Conservation (phyloP, 331 rosid genomes). For the Quercus phellos region DNA sequence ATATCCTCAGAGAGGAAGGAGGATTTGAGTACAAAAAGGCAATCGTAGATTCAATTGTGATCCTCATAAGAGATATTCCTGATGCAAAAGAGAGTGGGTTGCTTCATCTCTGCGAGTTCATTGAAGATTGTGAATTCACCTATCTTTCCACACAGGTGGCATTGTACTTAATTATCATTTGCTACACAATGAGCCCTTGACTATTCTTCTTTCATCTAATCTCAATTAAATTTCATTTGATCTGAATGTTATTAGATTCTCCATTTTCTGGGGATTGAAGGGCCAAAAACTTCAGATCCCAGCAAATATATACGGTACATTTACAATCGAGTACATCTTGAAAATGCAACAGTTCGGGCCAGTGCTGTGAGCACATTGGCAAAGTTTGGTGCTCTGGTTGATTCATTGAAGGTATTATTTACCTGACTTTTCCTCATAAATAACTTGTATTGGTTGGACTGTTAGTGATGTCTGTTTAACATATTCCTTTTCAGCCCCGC, state of each 20-base stretch:
- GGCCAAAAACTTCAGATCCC: slow-evolving; percentile 96
- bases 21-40: slow-evolving; percentile 99
- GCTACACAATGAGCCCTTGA: neutral
- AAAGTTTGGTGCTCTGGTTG: slow-evolving; percentile 92
- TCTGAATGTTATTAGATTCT: slow-evolving; percentile 51
- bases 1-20: slow-evolving; percentile 97
- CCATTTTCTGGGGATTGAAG: slow-evolving; percentile 96
- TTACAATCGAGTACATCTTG: slow-evolving; percentile 96
- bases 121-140: slow-evolving; percentile 98
- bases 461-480: slow-evolving; percentile 25
- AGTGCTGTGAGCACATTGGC: slow-evolving; percentile 98
- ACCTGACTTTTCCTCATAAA: slow-evolving; percentile 1
- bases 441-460: slow-evolving; percentile 7
- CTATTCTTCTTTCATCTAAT: slow-evolving; percentile 15
- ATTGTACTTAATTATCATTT: slow-evolving; percentile 15
- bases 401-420: slow-evolving; percentile 64
- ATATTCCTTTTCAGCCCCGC: slow-evolving; percentile 66
- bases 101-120: slow-evolving; percentile 99
- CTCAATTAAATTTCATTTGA: slow-evolving; percentile 7
- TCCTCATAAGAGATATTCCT: slow-evolving; percentile 93
- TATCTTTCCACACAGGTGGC: slow-evolving; percentile 96
- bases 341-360: slow-evolving; percentile 96
- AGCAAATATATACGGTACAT: slow-evolving; percentile 92
- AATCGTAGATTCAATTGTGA: slow-evolving; percentile 95
- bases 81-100: slow-evolving; percentile 95